Conservation (phyloP, 805 yeast genomes). For the Hanseniaspora vineae region DNA sequence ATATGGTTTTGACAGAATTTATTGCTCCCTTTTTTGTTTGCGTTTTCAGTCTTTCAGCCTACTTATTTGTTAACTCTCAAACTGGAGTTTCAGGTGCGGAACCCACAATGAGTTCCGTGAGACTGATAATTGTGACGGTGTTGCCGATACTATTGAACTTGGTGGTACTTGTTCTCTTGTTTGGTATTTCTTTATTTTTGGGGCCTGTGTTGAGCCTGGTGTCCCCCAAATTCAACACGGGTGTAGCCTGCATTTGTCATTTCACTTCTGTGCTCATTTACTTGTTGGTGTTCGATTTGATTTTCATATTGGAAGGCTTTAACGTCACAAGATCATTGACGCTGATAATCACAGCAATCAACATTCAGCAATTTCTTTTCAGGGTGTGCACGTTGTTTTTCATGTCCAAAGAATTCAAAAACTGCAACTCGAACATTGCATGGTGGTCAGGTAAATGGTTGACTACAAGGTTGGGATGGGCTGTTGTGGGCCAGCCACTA, state of each 20-base stretch:
- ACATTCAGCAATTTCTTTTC: slow-evolving; percentile 46
- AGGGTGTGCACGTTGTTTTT: slow-evolving; percentile 35
- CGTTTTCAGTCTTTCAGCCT: slow-evolving; percentile 57
- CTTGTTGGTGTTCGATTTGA: slow-evolving; percentile 41
- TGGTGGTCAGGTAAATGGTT: slow-evolving; percentile 78
- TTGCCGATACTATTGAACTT: slow-evolving; percentile 34
- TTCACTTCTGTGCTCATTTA: slow-evolving; percentile 38
- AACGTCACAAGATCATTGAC: slow-evolving; percentile 44
- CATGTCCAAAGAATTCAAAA: slow-evolving; percentile 49
- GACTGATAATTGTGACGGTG: slow-evolving; percentile 42
- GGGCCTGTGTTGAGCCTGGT: slow-evolving; percentile 32
- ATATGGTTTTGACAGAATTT: slow-evolving; percentile 70
- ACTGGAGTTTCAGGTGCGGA: slow-evolving; percentile 53
- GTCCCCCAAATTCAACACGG: slow-evolving; percentile 26
- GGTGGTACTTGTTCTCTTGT: slow-evolving; percentile 22
- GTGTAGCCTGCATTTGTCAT: slow-evolving; percentile 47
- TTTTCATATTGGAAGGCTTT: slow-evolving; percentile 62
- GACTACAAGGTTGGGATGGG: slow-evolving; percentile 48
- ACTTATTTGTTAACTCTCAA: slow-evolving; percentile 72
- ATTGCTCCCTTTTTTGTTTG: slow-evolving; percentile 60
- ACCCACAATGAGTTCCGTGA: slow-evolving; percentile 43
- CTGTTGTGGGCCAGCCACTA: slow-evolving; percentile 45
- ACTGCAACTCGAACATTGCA: slow-evolving; percentile 47
- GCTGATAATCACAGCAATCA: slow-evolving; percentile 44
- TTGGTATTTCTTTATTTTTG: slow-evolving; percentile 30